Evolutionary conservation across 805 yeast genomes (phyloP).

Genomic region (Wickerhamomyces rabaulensis): DNA sequence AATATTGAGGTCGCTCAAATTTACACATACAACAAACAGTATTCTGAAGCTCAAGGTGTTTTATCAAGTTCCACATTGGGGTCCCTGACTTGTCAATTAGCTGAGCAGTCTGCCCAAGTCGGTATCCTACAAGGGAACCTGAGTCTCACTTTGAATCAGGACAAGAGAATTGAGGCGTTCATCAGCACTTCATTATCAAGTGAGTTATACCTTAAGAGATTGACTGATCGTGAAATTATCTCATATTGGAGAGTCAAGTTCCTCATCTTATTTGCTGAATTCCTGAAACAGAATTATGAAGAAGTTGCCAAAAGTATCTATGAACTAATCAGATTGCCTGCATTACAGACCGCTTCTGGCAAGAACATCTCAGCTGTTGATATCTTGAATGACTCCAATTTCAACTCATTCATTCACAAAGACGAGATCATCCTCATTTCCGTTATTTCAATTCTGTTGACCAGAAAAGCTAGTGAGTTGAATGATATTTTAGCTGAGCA

Average conservation of each 20-base stretch:
- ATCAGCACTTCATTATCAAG: slow-evolving; percentile 17
- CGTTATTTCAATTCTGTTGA: slow-evolving; percentile 16
- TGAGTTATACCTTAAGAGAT: slow-evolving; percentile 20
- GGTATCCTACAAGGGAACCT: slow-evolving; percentile 17
- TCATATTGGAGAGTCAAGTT: slow-evolving; percentile 25
- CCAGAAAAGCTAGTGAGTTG: slow-evolving; percentile 13
- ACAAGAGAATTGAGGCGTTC: slow-evolving; percentile 20
- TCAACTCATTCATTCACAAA: slow-evolving; percentile 16
- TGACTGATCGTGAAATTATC: slow-evolving; percentile 18
- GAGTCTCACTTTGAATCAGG: slow-evolving; percentile 14
- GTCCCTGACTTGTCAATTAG: slow-evolving; percentile 15
- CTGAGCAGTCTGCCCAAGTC: slow-evolving; percentile 18
- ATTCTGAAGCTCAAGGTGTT: slow-evolving; percentile 17
- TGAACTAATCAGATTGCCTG: slow-evolving; percentile 13
- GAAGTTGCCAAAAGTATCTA: slow-evolving; percentile 13
- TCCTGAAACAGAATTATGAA: slow-evolving; percentile 17
- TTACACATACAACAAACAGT: slow-evolving; percentile 14
- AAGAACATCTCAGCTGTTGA: slow-evolving; percentile 13
- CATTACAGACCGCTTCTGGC: slow-evolving; percentile 15
- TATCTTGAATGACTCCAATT: slow-evolving; percentile 13
- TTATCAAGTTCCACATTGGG: slow-evolving; percentile 12
- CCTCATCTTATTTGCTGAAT: slow-evolving; percentile 20
- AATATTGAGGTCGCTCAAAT: slow-evolving; percentile 14
- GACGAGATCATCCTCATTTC: slow-evolving; percentile 18
- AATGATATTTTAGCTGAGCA: slow-evolving; percentile 14